Evolutionary conservation across 345 rosid species (phyloP), one percentile per base, ranked within the genome.

Genomic region (Schrenkiella parvula): DNA sequence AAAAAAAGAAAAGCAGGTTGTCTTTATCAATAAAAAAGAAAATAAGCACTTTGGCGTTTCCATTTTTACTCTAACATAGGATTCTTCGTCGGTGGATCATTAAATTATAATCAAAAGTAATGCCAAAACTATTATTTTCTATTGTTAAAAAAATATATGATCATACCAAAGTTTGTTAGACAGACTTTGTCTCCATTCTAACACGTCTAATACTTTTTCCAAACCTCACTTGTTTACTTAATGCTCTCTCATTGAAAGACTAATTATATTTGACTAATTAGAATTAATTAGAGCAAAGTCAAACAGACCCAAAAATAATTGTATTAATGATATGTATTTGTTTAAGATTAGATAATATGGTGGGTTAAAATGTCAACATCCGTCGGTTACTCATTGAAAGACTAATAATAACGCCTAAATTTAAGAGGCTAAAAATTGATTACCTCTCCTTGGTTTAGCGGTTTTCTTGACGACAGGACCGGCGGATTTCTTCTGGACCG

Each of bases 401-500:
- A n/a, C n/a, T n/a, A n/a, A n/a, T n/a, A n/a, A n/a, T 66, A 23
- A 14, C 28, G 18, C 41, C 22, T 13, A 26, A 38, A 43, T 4
- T 25, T 29, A 19, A 54, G 19, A 72, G 13, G 56, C 56, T 9
- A 55, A 72, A 53, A 76, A 4, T 4, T 48, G 31, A 31, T 57
- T 87, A 89, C 96, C 96, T 89, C 96, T 86, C 67, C 85, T 86
- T 58, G 82, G 84, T 47, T 83, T 83, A 38, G 74, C 66, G 1
- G 87, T 17, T 58, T 71, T 71, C 34, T 56, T 64, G 4, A 78
- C 82, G 13, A 78, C 87, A 37, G 80, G 77, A 17, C 69, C 74
- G 37, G 12, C 46, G 37, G 71, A 37, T 42, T 77, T 73, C 65
- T 71, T 81, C 57, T 23, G 69, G 18, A 65, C 71, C 59, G 53